These are phyloP conservation scores for Talaromyces wortmannii DNA, from an alignment of 495 filamentous ascomycete genomes.

Conservation along the genomic window DNA sequence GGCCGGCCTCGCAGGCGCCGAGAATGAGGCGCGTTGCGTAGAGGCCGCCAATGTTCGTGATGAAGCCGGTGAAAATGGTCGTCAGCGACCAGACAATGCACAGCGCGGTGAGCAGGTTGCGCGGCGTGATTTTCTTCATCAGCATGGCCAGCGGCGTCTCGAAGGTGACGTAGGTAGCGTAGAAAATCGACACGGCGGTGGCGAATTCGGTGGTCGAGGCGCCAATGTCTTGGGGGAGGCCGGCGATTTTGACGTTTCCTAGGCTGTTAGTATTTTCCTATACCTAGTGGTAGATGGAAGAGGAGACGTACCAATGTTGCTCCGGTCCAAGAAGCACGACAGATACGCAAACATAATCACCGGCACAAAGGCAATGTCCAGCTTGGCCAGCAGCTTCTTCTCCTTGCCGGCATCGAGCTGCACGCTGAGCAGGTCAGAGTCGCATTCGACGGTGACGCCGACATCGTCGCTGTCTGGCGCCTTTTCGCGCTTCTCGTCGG, in stretches of 20 bases:
- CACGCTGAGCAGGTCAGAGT: constrained; percentile 9
- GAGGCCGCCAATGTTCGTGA: constrained; percentile 38
- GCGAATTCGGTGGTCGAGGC: constrained; percentile 35
- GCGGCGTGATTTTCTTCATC: constrained; percentile 40
- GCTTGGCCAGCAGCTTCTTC: constrained; percentile 29
- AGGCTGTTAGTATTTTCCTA: neutral
- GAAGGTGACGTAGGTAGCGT: constrained; percentile 42
- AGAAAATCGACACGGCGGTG: constrained; percentile 44
- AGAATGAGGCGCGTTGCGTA: constrained; percentile 55
- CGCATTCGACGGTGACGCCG: neutral
- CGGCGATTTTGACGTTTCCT: constrained; percentile 41
- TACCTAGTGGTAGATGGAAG: neutral
- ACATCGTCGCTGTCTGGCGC: neutral
- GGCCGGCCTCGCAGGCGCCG: constrained; percentile 56
- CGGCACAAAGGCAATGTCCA: constrained; percentile 37
- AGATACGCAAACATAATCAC: constrained; percentile 43
- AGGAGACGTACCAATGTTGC: constrained; percentile 31
- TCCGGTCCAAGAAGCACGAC: constrained; percentile 37
- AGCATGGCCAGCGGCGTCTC: constrained; percentile 36
- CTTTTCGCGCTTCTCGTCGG: neutral
- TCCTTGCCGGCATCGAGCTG: constrained; percentile 25
- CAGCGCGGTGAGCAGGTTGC: constrained; percentile 29
- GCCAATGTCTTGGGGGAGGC: constrained; percentile 37
- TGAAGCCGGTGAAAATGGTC: constrained; percentile 47
- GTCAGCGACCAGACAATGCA: constrained; percentile 45